Conservation (phyloP, 768 basidiomycete genomes). For the Gymnopilus dilepis region DNA sequence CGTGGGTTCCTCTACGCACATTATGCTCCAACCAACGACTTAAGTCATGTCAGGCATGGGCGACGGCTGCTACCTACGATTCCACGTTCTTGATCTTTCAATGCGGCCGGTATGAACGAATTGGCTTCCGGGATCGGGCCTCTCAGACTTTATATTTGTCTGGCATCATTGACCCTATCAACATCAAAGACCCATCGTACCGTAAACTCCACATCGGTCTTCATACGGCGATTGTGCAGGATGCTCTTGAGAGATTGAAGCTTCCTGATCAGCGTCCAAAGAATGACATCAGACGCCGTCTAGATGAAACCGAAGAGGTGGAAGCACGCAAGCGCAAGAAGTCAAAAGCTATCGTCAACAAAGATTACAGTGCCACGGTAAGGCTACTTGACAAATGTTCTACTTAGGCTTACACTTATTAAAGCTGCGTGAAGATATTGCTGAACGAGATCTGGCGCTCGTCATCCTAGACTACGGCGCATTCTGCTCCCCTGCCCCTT, state of each 20-base stretch:
- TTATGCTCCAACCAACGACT: background rate
- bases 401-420: background rate
- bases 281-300: background rate
- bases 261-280: background rate
- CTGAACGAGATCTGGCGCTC: background rate
- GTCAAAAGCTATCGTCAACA: background rate
- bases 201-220: constrained; percentile 21
- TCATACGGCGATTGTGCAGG: constrained; percentile 12
- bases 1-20: background rate
- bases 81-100: constrained; percentile 11
- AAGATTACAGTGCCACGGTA: background rate
- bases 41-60: constrained; percentile 5
- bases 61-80: background rate
- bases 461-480: constrained; percentile 8
- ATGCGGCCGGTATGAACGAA: constrained; percentile 17
- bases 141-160: constrained; percentile 16
- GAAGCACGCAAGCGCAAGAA: background rate
- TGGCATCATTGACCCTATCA: constrained; percentile 15
- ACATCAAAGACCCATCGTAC: constrained; percentile 14
- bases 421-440: background rate
- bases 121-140: constrained; percentile 16
- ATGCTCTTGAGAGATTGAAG: constrained; percentile 1
- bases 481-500: constrained; percentile 7
- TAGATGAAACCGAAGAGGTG: background rate
- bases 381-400: background rate